These are phyloP conservation scores for Sclerotinia minor DNA, from an alignment of 2,329 filamentous ascomycete genomes.

Conservation along the genomic window DNA sequence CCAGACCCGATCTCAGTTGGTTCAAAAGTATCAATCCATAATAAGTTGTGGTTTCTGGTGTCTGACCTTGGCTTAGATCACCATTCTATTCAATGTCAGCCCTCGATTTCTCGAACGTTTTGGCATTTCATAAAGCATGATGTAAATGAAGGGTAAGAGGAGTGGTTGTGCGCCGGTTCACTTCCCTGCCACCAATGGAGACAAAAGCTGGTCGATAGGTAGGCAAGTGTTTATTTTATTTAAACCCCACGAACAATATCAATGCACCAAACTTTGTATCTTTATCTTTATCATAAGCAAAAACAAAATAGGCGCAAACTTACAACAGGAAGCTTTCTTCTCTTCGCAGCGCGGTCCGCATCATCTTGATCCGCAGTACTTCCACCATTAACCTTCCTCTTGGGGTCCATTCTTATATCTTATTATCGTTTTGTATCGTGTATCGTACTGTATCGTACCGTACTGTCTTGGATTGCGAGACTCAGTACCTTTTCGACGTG, in stretches of 20 bases:
- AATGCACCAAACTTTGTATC: conserved; percentile 22
- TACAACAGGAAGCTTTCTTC: conserved; percentile 56
- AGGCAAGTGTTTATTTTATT: conserved; percentile 14
- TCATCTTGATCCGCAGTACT: conserved; percentile 50
- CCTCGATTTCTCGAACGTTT: conserved; percentile 32
- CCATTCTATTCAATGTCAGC: conserved; percentile 38
- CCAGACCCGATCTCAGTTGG: conserved; percentile 71
- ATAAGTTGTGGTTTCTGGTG: conserved; percentile 65
- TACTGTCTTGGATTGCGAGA: neutral
- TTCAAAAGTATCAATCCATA: conserved; percentile 73
- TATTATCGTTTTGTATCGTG: conserved; percentile 21
- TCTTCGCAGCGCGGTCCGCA: conserved; percentile 57
- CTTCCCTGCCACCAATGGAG: conserved; percentile 34
- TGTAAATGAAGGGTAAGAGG: conserved; percentile 1
- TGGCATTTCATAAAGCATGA: conserved; percentile 10
- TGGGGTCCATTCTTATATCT: conserved; percentile 43
- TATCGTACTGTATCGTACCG: neutral
- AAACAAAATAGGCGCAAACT: conserved; percentile 41
- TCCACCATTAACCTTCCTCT: conserved; percentile 53
- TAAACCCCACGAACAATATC: conserved; percentile 21
- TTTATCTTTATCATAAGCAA: conserved; percentile 22
- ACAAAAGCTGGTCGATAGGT: conserved; percentile 24
- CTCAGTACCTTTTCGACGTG: neutral
- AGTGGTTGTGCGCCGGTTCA: conserved; percentile 30
- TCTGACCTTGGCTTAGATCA: conserved; percentile 50